These are phyloP conservation scores for Moesziomyces globuligerus DNA, from an alignment of 1,284 basidiomycete genomes.

Conservation along the genomic window DNA sequence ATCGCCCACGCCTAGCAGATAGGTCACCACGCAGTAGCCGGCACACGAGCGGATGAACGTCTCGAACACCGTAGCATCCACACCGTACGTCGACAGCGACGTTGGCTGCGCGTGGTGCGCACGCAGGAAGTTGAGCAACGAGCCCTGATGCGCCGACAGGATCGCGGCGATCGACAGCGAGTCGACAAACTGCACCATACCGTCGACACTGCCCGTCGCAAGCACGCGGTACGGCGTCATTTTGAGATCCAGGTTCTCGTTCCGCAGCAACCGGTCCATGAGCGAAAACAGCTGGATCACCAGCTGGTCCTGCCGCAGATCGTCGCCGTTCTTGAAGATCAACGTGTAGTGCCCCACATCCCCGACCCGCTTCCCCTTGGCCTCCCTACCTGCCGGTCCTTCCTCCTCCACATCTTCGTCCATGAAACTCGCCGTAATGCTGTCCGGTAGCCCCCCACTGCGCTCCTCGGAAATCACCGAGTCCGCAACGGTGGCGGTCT, in stretches of 20 bases:
- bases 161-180: conserved; percentile 95
- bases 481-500: background rate
- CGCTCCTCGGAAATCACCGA: conserved; percentile 1
- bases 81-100: conserved; percentile 89
- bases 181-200: conserved; percentile 95
- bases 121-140: conserved; percentile 86
- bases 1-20: conserved; percentile 95
- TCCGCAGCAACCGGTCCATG: conserved; percentile 91
- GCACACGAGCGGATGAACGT: conserved; percentile 97
- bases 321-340: conserved; percentile 99
- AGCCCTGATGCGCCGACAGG: conserved; percentile 77
- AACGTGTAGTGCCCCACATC: conserved; percentile 75
- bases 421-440: conserved; percentile 35
- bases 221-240: conserved; percentile 92
- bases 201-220: conserved; percentile 89
- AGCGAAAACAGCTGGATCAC: conserved; percentile 96
- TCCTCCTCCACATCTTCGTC: background rate
- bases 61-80: conserved; percentile 90
- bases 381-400: background rate
- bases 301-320: conserved; percentile 96
- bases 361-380: conserved; percentile 13
- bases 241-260: conserved; percentile 94
- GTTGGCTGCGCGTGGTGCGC: conserved; percentile 88
- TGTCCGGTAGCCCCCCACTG: conserved; percentile 20
- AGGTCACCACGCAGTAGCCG: conserved; percentile 97